These are phyloP conservation scores for Suillus subaureus DNA, from an alignment of 768 basidiomycete genomes.

Conservation along the genomic window DNA sequence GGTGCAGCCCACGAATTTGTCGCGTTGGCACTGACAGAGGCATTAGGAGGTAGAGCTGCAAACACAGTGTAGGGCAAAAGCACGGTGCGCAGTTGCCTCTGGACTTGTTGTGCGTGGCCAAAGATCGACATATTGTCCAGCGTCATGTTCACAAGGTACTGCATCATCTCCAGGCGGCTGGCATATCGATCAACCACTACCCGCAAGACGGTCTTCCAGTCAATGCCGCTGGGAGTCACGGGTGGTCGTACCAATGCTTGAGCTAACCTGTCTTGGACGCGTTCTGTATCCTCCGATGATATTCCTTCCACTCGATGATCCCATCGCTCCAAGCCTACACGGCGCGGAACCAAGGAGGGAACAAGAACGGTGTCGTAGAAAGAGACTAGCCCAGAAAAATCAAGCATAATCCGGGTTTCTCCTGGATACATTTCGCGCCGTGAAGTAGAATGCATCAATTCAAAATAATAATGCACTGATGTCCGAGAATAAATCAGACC, in stretches of 20 bases:
- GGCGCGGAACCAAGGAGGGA: conserved; percentile 18
- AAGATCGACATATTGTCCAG: conserved; percentile 13
- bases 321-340: conserved; percentile 23
- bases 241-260: conserved; percentile 8
- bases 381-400: conserved; percentile 21
- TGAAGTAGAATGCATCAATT: conserved; percentile 18
- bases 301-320: conserved; percentile 20
- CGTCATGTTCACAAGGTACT: conserved; percentile 34
- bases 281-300: conserved; percentile 17
- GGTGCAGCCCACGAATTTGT: conserved; percentile 16
- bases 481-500: background rate
- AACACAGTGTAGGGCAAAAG: conserved; percentile 13
- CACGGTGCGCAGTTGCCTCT: conserved; percentile 24
- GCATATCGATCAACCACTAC: conserved; percentile 44
- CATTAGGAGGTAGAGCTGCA: conserved; percentile 1
- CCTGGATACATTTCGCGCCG: conserved; percentile 29
- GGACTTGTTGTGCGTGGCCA: conserved; percentile 10
- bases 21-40: background rate
- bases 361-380: conserved; percentile 31
- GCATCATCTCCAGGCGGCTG: conserved; percentile 42
- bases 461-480: conserved; percentile 6
- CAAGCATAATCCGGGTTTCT: conserved; percentile 26
- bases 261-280: conserved; percentile 12
- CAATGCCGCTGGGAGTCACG: conserved; percentile 33
- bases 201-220: conserved; percentile 44